Conservation (phyloP, 2,329 filamentous ascomycete species). For the Stachybotrys echinatus region DNA sequence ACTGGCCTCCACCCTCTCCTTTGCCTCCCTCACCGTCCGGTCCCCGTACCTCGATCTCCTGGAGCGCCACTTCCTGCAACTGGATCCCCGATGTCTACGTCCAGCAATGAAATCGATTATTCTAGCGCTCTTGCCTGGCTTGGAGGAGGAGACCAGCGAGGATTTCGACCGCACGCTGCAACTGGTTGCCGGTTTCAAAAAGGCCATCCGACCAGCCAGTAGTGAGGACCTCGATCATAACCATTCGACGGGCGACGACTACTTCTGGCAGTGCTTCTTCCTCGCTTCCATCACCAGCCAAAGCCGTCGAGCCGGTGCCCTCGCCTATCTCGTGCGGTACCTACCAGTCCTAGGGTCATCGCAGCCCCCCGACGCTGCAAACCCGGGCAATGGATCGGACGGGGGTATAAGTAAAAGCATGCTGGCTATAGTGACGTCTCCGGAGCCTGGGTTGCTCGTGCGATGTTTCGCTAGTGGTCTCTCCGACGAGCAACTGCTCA, state of each 20-base stretch:
- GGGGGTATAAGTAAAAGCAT: conserved; percentile 35
- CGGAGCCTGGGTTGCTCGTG: conserved; percentile 85
- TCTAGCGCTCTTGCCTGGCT: conserved; percentile 78
- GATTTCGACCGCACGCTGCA: conserved; percentile 87
- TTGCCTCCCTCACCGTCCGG: conserved; percentile 87
- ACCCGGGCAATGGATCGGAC: conserved; percentile 20
- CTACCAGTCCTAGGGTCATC: conserved; percentile 49
- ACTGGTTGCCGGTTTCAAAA: conserved; percentile 73
- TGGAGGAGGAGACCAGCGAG: conserved; percentile 95
- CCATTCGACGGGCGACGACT: conserved; percentile 66
- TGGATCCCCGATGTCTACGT: conserved; percentile 67
- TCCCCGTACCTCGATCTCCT: conserved; percentile 80
- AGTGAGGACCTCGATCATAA: conserved; percentile 45
- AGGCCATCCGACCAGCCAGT: conserved; percentile 52
- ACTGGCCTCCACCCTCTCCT: conserved; percentile 82
- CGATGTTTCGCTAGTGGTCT: conserved; percentile 90
- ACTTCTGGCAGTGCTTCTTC: conserved; percentile 99
- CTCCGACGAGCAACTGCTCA: conserved; percentile 79
- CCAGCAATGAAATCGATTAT: conserved; percentile 89
- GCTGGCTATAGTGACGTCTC: conserved; percentile 68
- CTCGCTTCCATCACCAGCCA: conserved; percentile 87
- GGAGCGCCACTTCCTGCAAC: conserved; percentile 69
- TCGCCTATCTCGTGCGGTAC: conserved; percentile 78
- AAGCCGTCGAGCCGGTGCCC: conserved; percentile 74
- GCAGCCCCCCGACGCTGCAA: conserved; percentile 4